Percentiles rank a stretch among this genome's conserved stretches.
Conservation (phyloP, 441 rosid species). For the Eruca vesicaria region DNA sequence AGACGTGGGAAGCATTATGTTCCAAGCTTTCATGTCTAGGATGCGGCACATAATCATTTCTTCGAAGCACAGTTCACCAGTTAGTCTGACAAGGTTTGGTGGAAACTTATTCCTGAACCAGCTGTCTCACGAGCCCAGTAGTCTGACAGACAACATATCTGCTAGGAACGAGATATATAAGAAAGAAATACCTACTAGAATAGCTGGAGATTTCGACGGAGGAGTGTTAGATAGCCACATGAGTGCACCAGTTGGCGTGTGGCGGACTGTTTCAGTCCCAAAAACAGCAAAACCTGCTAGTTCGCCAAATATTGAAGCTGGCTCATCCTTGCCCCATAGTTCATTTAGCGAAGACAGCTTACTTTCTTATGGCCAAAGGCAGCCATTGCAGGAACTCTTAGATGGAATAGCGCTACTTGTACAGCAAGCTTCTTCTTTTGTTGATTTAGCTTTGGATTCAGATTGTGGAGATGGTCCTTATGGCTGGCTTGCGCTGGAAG, state of each 20-base stretch:
- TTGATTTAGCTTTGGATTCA: conserved; percentile 92
- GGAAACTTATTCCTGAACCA: conserved; percentile 68
- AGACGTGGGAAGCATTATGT: conserved; percentile 83
- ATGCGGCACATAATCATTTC: conserved; percentile 70
- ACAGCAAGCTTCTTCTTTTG: conserved; percentile 98
- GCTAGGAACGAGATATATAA: conserved; percentile 73
- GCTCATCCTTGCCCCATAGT: conserved; percentile 69
- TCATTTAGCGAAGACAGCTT: conserved; percentile 81
- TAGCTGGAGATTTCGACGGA: conserved; percentile 93
- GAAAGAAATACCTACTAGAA: conserved; percentile 94
- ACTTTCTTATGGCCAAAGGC: conserved; percentile 87
- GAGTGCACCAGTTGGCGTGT: conserved; percentile 93
- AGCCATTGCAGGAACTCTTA: conserved; percentile 95
- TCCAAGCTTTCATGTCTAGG: conserved; percentile 96
- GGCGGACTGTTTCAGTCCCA: conserved; percentile 95
- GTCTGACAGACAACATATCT: conserved; percentile 77
- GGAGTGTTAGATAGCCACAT: conserved; percentile 77
- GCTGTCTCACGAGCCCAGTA: conserved; percentile 76
- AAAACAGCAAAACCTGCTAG: conserved; percentile 71
- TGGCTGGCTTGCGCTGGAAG: conserved; percentile 99
- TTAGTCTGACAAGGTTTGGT: conserved; percentile 59
- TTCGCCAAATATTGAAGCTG: conserved; percentile 75
- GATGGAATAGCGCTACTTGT: conserved; percentile 90
- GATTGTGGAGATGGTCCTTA: conserved; percentile 97
- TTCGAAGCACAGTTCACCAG: conserved; percentile 47